These are phyloP conservation scores for Gyrodon lividus DNA, from an alignment of 768 basidiomycete species.

Conservation along the genomic window DNA sequence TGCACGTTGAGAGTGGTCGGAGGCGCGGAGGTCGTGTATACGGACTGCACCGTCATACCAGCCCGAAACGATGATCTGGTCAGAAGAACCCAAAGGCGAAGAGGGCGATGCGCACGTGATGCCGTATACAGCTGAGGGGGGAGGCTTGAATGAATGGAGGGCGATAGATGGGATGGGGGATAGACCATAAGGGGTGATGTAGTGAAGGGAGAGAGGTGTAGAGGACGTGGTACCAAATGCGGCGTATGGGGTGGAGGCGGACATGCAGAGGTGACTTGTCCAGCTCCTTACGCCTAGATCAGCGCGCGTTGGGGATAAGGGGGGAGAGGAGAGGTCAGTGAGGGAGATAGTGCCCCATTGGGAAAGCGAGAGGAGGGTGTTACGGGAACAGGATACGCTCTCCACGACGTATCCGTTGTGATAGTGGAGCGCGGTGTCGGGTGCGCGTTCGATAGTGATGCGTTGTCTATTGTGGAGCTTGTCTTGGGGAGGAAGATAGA, in stretches of 20 bases:
- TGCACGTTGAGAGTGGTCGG: slow-evolving; percentile 22
- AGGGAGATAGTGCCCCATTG: slow-evolving; percentile 50
- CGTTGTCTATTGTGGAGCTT: slow-evolving; percentile 5
- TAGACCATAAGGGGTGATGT: slow-evolving; percentile 48
- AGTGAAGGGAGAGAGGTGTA: slow-evolving; percentile 56
- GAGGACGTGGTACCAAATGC: slow-evolving; percentile 64
- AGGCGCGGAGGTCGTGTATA: slow-evolving; percentile 71
- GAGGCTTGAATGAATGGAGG: slow-evolving; percentile 40
- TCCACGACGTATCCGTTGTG: slow-evolving; percentile 53
- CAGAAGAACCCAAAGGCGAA: slow-evolving; percentile 68
- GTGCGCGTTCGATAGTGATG: slow-evolving; percentile 21
- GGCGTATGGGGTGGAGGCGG: slow-evolving; percentile 55
- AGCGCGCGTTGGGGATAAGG: slow-evolving; percentile 30
- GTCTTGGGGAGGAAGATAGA: slow-evolving; percentile 33
- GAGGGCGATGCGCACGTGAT: slow-evolving; percentile 59
- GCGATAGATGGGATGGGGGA: slow-evolving; percentile 46
- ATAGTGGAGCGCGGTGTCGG: slow-evolving; percentile 26
- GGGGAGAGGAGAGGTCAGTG: slow-evolving; percentile 25
- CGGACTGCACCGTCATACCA: slow-evolving; percentile 80
- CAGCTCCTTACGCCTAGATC: slow-evolving; percentile 58
- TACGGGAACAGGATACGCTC: slow-evolving; percentile 48
- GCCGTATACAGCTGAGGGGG: slow-evolving; percentile 67
- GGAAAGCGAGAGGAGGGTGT: slow-evolving; percentile 55
- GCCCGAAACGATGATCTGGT: slow-evolving; percentile 71
- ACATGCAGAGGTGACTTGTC: slow-evolving; percentile 55